Base-by-base conservation (phyloP, 768 basidiomycete species). In the Leccinum obscurum region DNA sequence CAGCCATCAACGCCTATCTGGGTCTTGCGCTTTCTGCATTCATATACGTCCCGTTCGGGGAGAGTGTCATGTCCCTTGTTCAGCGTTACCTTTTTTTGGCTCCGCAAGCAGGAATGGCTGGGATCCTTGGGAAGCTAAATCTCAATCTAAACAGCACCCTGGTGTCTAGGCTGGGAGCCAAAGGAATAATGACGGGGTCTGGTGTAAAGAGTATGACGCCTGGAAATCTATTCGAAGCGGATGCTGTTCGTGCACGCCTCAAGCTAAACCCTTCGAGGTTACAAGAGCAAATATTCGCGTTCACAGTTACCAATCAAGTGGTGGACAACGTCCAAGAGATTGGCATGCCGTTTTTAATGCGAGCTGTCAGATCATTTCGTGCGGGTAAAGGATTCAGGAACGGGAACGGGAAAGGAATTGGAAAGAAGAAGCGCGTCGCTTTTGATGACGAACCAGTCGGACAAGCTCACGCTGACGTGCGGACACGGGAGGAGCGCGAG, bases 1-100 rank as follows among this genome's bases (percentile, higher is more conserved):
- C 89, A 34, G 87, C 90, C 0, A 84, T 98, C 69, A 93, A 95
- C 20, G 90, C 96, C 0, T 98, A 95, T 71, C 86, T 95, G 54
- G 90, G 91, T 44, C 83, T 99, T n/a, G 87, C 85, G 6, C 85
- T 98, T 15, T 93, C 90, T n/a, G 94, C 95, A 15, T 98, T 95
- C 69, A 84, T 97, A 54, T 99, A 98, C 71, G 92, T 96, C 4
- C 95, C 95, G 0, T 97, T 95, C 63, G 95, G 95, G 30, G 89
- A 89, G 70, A 82, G 83, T 55, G 85, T 93, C 62, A 93, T 95
- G 90, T 77, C 80, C 8, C 70, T 79, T 54, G 77, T 83, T 32
- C 78, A 77, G 37, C 28, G 57, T 6, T 58, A 66, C 57, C 55
- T 77, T 39, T 75, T 72, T 55, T 67, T 65, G 32, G 62, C 60